Evolutionary conservation across 2,329 filamentous ascomycete species (phyloP).

Genomic region (Clonostachys rhizophaga): DNA sequence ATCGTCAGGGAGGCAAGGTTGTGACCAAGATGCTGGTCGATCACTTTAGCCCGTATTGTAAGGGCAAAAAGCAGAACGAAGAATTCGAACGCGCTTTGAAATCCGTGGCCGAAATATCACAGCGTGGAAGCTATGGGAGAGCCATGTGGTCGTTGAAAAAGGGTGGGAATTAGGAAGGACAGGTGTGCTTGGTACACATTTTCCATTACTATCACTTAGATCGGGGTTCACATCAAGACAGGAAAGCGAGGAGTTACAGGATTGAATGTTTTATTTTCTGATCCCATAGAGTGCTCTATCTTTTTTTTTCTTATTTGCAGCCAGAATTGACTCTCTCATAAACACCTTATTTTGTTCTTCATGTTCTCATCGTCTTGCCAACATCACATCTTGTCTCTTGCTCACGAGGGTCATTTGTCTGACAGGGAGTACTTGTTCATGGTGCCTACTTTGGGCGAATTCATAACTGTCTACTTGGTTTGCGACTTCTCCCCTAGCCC

Average conservation of each 20-base stretch:
- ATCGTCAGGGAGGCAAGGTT: slow-evolving; percentile 70
- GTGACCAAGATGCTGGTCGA: slow-evolving; percentile 84
- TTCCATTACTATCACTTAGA: no score
- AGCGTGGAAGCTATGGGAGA: slow-evolving; percentile 45
- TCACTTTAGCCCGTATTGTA: slow-evolving; percentile 80
- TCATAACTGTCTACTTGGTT: slow-evolving; percentile 31
- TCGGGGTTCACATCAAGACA: no score
- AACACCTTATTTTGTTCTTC: no score
- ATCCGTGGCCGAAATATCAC: slow-evolving; percentile 68
- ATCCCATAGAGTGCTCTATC: no score
- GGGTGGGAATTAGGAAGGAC: slow-evolving; percentile 11
- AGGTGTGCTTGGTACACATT: no score
- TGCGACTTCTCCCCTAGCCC: background rate
- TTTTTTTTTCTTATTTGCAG: no score
- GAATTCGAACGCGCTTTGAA: slow-evolving; percentile 82
- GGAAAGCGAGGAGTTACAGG: no score
- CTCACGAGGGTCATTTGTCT: slow-evolving; percentile 3
- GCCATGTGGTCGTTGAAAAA: slow-evolving; percentile 48
- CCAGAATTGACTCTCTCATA: no score
- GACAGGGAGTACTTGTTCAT: slow-evolving; percentile 29
- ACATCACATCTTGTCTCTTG: no score
- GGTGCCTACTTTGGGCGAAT: slow-evolving; percentile 36
- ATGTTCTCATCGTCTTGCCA: no score
- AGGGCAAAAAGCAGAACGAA: slow-evolving; percentile 57
- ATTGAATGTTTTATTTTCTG: no score